These are phyloP conservation scores for Cystobasidium onofrii DNA, from an alignment of 768 basidiomycete species.

Conservation along the genomic window DNA sequence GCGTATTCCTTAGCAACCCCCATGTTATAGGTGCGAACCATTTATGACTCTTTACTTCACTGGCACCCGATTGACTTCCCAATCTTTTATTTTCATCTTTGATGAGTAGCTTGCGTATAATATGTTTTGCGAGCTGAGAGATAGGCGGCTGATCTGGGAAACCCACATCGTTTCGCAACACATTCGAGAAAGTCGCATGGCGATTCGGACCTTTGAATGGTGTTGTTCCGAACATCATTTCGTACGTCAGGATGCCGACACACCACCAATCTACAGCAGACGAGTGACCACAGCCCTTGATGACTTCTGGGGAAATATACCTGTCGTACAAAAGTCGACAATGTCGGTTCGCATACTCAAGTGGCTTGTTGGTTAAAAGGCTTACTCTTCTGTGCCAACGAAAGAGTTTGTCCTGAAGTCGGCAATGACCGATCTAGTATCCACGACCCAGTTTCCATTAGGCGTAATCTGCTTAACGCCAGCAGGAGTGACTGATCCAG, in stretches of 20 bases:
- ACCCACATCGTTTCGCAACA: slow-evolving; percentile 71
- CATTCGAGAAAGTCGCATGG: slow-evolving; percentile 91
- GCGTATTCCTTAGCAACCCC: slow-evolving; percentile 84
- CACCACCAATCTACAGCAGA: slow-evolving; percentile 98
- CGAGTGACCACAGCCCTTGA: slow-evolving; percentile 90
- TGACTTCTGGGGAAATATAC: slow-evolving; percentile 99
- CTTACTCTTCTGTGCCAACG: slow-evolving; percentile 91
- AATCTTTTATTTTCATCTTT: slow-evolving; percentile 82
- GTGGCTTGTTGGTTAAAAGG: too few species aligned
- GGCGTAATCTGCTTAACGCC: slow-evolving; percentile 73
- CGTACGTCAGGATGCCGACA: slow-evolving; percentile 92
- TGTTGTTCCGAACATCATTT: slow-evolving; percentile 90
- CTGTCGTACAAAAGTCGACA: too few species aligned
- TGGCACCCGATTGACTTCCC: slow-evolving; percentile 87
- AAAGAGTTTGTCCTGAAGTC: slow-evolving; percentile 96
- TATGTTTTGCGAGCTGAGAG: slow-evolving; percentile 72
- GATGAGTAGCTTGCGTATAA: slow-evolving; percentile 74
- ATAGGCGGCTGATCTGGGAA: slow-evolving; percentile 79
- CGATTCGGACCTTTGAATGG: slow-evolving; percentile 96
- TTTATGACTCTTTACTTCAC: slow-evolving; percentile 96
- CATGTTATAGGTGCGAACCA: slow-evolving; percentile 97
- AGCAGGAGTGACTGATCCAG: slow-evolving; percentile 72
- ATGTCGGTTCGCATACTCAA: too few species aligned
- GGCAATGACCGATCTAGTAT: slow-evolving; percentile 93
- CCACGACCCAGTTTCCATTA: slow-evolving; percentile 87